Evolutionary conservation across 495 filamentous ascomycete species (phyloP), one percentile per base, ranked within the genome.

Genomic region (Neurospora hispaniola): DNA sequence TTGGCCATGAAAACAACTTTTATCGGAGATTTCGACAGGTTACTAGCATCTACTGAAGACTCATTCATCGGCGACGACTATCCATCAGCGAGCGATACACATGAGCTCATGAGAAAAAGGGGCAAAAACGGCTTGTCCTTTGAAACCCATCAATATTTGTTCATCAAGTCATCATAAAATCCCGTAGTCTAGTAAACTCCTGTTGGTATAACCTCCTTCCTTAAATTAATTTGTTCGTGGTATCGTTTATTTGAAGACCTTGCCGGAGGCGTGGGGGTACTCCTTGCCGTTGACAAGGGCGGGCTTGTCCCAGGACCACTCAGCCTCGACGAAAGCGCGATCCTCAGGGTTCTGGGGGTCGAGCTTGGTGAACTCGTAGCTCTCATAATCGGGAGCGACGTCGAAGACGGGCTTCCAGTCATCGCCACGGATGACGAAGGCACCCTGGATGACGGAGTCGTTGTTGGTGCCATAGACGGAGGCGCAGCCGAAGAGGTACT

Each of bases 301-400:
- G 73, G 94, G 91, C 85, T 92, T 91, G 80, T 98, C 96, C 81
- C 82, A 84, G 88, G 90, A 86, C 96, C 96, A 99, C 84, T 91
- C 87, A 80, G 93, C 89, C 75, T 96, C 89, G 79, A 98, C 86
- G 81, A 90, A 92, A 81, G 90, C 92, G 81, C 88, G 89, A 86
- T 98, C 93, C 78, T 91, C 93, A 71, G 88, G 81, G 79, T 92
- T 96, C 80, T 83, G 88, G 80, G 90, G 90, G 87, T 99, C 95
- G 75, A 99, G 92, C 90, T 97, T 98, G 77, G 81, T 89, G 89
- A 97, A 99, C 79, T 90, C 85, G 88, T 97, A 99, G 86, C 91
- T 94, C 89, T 99, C 96, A 82, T 88, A 94, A 85, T 99, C 96
- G 77, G 96, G 96, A 78, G 94, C 96, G 77, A 99, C 96, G 75